A percentile compares a stretch with the other conserved stretches of the same genome.
phyloP scores from a whole-genome alignment of 192 early-diverging fungal species.

The Coemansia sp. region DNA sequence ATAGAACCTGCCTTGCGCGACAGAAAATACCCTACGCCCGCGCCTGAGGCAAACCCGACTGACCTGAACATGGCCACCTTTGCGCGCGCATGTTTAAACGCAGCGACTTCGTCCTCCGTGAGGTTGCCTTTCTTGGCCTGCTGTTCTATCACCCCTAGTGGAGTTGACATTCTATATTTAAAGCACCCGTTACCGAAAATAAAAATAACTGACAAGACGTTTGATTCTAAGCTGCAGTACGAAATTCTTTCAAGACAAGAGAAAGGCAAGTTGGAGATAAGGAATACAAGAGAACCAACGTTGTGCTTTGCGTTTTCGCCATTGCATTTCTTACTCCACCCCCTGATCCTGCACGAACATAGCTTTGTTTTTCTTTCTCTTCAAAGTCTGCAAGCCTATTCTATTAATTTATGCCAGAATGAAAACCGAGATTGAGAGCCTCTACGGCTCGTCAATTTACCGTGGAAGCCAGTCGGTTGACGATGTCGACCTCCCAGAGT shows the following conservation, averaged over 20 bases:
- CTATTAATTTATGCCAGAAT: conserved; percentile 9
- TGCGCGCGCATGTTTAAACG: conserved; percentile 7
- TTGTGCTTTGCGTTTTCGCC: neutral
- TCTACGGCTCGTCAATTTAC: conserved; percentile 52
- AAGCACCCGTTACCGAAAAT: too few relatives aligned
- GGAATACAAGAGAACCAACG: neutral
- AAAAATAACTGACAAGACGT: too few relatives aligned
- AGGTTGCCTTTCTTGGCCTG: conserved; percentile 33
- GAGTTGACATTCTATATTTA: conserved; percentile 19
- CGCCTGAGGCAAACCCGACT: conserved; percentile 19
- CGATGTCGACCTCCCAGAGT: conserved; percentile 48
- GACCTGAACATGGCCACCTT: neutral
- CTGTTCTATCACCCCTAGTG: conserved; percentile 13
- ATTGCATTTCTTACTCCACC: neutral
- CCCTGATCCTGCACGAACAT: neutral
- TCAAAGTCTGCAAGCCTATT: neutral
- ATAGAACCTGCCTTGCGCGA: conserved; percentile 8
- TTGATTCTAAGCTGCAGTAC: neutral
- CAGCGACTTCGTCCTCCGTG: conserved; percentile 25
- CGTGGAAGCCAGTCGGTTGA: conserved; percentile 31
- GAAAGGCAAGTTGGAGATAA: neutral
- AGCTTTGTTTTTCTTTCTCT: neutral
- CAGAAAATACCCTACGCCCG: conserved; percentile 25
- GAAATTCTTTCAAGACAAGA: neutral
- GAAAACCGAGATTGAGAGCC: conserved; percentile 37